A percentile compares a stretch with the other conserved stretches of the same genome.
Evolutionary conservation across 768 basidiomycete genomes (phyloP).

Genomic region (Suillus paluster): DNA sequence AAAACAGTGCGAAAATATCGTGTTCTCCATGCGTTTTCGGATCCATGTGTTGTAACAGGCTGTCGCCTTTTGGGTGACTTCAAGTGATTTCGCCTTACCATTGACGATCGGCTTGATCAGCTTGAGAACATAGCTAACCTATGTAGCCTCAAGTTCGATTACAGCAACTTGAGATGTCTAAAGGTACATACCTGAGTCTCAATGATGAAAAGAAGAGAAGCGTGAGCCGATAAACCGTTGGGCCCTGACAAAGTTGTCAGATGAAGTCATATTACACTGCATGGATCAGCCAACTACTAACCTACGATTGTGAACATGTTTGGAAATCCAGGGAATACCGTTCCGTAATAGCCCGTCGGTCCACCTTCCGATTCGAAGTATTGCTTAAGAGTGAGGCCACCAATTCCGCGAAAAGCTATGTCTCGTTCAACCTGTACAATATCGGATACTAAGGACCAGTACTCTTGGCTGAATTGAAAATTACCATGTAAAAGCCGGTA

Average conservation of each 20-base stretch:
- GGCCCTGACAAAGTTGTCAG: constrained; percentile 42
- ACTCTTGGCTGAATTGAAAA: constrained; percentile 22
- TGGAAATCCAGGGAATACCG: constrained; percentile 58
- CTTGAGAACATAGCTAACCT: constrained; percentile 56
- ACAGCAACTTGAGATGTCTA: not conserved
- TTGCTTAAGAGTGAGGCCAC: constrained; percentile 45
- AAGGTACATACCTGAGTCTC: constrained; percentile 53
- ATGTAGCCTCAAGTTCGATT: constrained; percentile 11
- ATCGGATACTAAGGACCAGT: not conserved
- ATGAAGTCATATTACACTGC: not conserved
- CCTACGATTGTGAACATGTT: constrained; percentile 55
- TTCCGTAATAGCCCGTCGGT: constrained; percentile 63
- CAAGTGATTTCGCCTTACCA: constrained; percentile 53
- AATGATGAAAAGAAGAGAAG: constrained; percentile 58
- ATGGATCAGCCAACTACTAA: constrained; percentile 26
- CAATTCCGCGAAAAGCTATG: constrained; percentile 43
- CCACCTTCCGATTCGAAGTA: constrained; percentile 52
- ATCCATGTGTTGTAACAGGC: constrained; percentile 57
- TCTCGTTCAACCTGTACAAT: constrained; percentile 14
- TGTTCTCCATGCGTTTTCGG: constrained; percentile 47
- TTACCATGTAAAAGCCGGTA: constrained; percentile 56
- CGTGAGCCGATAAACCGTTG: constrained; percentile 61
- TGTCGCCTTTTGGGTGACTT: constrained; percentile 50
- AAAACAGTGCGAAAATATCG: constrained; percentile 57
- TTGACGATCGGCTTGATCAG: constrained; percentile 56